Percentiles rank a stretch among this genome's conserved stretches.
Conservation (phyloP, 352 stramenopile species). For the Phytophthora pinifolia region DNA sequence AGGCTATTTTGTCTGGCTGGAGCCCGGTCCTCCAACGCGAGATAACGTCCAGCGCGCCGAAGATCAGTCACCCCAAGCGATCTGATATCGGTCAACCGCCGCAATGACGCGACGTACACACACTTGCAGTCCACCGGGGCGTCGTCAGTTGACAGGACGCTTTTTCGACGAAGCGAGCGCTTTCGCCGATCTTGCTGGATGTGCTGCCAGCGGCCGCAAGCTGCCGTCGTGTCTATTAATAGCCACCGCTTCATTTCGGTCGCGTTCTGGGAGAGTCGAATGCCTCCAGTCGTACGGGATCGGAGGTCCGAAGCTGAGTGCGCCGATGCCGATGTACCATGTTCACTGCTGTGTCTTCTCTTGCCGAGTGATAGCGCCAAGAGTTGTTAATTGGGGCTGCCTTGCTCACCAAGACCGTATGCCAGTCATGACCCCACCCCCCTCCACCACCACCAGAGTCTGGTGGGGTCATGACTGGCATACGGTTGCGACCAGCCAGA, state of each 20-base stretch:
- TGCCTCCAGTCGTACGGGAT: conserved; percentile 1
- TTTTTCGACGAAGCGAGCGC: too few species aligned
- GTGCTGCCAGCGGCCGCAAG: too few species aligned
- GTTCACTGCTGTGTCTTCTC: conserved; percentile 16
- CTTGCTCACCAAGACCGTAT: too few species aligned
- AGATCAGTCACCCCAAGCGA: not conserved
- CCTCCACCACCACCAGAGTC: too few species aligned
- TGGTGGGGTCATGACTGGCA: conserved; percentile 11
- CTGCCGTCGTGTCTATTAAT: too few species aligned
- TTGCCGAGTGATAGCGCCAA: conserved; percentile 12
- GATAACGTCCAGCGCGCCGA: conserved; percentile 1
- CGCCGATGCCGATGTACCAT: conserved; percentile 5
- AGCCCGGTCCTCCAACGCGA: not conserved
- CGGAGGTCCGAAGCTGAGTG: conserved; percentile 1
- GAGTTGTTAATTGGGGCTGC: too few species aligned
- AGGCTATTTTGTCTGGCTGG: too few species aligned
- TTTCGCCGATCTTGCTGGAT: too few species aligned
- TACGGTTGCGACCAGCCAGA: conserved; percentile 19
- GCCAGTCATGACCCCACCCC: too few species aligned
- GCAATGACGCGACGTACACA: conserved; percentile 24
- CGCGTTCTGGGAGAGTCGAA: too few species aligned
- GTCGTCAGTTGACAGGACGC: conserved; percentile 14
- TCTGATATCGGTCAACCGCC: conserved; percentile 17
- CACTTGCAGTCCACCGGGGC: conserved; percentile 2
- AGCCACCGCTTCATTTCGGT: too few species aligned